These are phyloP conservation scores for Yamadazyma philogaea DNA, from an alignment of 805 yeast species.

Conservation along the genomic window DNA sequence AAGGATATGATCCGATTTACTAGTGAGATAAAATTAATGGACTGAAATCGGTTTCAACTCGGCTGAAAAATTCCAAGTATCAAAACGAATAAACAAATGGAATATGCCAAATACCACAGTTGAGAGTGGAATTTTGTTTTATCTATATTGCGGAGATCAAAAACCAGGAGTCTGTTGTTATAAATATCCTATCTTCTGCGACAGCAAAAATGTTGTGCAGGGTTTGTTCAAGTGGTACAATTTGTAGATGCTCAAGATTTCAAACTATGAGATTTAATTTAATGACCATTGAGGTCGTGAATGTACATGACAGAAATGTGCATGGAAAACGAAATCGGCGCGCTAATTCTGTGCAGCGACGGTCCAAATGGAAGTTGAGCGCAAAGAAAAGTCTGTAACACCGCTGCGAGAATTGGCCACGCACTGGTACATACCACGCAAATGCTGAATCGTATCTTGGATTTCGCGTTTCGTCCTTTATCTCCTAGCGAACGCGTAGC, in stretches of 20 bases:
- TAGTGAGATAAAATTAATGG: background rate
- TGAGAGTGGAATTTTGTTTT: no score
- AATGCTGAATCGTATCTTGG: no score
- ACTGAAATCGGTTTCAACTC: background rate
- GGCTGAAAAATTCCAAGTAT: constrained; percentile 2
- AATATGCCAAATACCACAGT: no score
- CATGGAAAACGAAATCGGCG: background rate
- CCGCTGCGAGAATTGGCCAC: no score
- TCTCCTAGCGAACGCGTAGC: no score
- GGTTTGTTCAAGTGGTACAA: background rate
- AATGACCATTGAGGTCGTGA: constrained; percentile 10
- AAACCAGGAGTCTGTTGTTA: no score
- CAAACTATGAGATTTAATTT: constrained; percentile 1
- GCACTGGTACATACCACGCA: no score
- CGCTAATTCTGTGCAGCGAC: constrained; percentile 3
- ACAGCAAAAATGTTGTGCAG: no score
- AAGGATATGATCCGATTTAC: background rate
- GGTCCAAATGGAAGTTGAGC: background rate
- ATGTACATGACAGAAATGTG: constrained; percentile 3
- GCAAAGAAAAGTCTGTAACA: no score
- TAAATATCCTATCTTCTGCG: no score
- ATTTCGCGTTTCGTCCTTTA: no score
- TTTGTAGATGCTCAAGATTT: constrained; percentile 2
- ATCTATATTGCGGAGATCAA: no score
- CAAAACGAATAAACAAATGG: background rate